phyloP scores from a whole-genome alignment of 2,329 filamentous ascomycete genomes.

The Pseudocercospora cruenta region DNA sequence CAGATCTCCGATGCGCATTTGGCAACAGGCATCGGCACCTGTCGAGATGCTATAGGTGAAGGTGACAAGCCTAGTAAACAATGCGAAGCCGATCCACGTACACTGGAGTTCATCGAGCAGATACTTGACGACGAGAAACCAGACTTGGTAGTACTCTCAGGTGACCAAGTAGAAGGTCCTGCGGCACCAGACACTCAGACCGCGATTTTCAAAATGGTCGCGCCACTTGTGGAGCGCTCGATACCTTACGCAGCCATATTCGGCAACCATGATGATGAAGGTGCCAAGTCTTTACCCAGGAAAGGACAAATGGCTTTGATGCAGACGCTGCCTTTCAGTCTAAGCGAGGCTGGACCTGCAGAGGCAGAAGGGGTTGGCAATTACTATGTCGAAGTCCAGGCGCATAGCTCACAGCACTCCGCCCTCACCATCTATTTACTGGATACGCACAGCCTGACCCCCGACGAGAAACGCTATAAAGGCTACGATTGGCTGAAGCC shows the following conservation, averaged over 20 bases:
- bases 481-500: slow-evolving; percentile 98
- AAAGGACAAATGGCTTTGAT: slow-evolving; percentile 81
- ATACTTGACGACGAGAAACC: slow-evolving; percentile 92
- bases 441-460: slow-evolving; percentile 89
- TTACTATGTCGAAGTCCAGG: slow-evolving; percentile 88
- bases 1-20: slow-evolving; percentile 94
- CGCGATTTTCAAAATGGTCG: slow-evolving; percentile 90
- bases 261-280: slow-evolving; percentile 96
- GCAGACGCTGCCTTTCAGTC: slow-evolving; percentile 83
- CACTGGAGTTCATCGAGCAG: slow-evolving; percentile 81
- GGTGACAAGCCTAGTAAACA: slow-evolving; percentile 43
- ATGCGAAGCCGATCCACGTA: slow-evolving; percentile 90
- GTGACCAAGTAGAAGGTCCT: slow-evolving; percentile 94
- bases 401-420: slow-evolving; percentile 80
- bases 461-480: slow-evolving; percentile 82
- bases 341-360: slow-evolving; percentile 80
- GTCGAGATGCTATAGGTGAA: slow-evolving; percentile 76
- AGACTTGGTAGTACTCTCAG: slow-evolving; percentile 86
- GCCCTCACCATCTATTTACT: slow-evolving; percentile 93
- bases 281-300: slow-evolving; percentile 63
- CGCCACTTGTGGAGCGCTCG: slow-evolving; percentile 80
- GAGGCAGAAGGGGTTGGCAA: slow-evolving; percentile 91
- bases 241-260: slow-evolving; percentile 95
- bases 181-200: slow-evolving; percentile 89
- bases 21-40: slow-evolving; percentile 83